phyloP scores from a whole-genome alignment of 2,329 filamentous ascomycete genomes.

The Xylaria sp. region DNA sequence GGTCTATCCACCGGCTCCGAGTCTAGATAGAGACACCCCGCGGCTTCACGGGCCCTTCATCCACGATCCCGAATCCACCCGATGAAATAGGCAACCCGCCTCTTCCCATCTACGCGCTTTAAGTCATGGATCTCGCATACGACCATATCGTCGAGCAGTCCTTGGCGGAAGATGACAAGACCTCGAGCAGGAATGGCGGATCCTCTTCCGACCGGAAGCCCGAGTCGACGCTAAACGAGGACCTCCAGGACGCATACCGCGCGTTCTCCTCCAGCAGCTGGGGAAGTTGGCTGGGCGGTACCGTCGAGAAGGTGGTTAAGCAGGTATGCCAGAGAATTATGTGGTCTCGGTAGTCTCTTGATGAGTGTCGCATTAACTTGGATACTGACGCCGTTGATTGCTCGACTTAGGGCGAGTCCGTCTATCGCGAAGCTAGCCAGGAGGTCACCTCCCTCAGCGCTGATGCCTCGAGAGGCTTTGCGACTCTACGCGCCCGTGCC shows the following conservation, averaged over 20 bases:
- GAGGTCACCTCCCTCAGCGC: conserved; percentile 74
- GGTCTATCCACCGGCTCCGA: background rate
- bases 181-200: background rate
- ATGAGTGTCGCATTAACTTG: conserved; percentile 9
- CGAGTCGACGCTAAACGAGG: conserved; percentile 65
- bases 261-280: conserved; percentile 87
- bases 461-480: conserved; percentile 77
- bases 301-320: conserved; percentile 88
- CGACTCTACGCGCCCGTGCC: conserved; percentile 67
- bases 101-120: conserved; percentile 1
- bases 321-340: conserved; percentile 52
- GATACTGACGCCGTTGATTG: conserved; percentile 9
- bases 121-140: conserved; percentile 86
- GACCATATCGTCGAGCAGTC: conserved; percentile 90
- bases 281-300: conserved; percentile 82
- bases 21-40: background rate
- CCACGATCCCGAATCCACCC: conserved; percentile 2
- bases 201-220: conserved; percentile 28
- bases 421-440: conserved; percentile 80
- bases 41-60: conserved; percentile 9
- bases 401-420: conserved; percentile 61
- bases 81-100: conserved; percentile 11
- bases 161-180: conserved; percentile 48
- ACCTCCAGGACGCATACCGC: conserved; percentile 92
- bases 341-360: background rate